phyloP scores from a whole-genome alignment of 352 stramenopile genomes.

The Pythium oligandrum region DNA sequence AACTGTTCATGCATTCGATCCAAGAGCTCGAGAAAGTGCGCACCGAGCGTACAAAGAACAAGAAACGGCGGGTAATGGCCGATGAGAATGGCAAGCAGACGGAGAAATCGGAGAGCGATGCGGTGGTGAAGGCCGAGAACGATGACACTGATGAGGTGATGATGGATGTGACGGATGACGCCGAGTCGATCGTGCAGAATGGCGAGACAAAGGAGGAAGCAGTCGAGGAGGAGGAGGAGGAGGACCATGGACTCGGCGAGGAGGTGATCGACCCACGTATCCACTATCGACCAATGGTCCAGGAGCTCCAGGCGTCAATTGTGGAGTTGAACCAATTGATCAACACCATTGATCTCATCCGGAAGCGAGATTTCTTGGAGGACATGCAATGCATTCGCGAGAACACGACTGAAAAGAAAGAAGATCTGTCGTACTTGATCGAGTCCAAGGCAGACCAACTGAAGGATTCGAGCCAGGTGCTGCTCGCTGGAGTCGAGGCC shows the following conservation, averaged over 20 bases:
- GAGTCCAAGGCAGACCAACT: conserved; percentile 73
- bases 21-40: conserved; percentile 70
- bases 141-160: not conserved
- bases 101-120: not conserved
- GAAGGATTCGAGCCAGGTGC: conserved; percentile 68
- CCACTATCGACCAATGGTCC: conserved; percentile 82
- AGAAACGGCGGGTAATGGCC: conserved; percentile 29
- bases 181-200: not conserved
- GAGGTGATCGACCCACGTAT: conserved; percentile 84
- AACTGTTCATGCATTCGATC: conserved; percentile 82
- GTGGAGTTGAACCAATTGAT: conserved; percentile 83
- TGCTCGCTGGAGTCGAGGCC: conserved; percentile 66
- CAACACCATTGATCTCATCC: conserved; percentile 85
- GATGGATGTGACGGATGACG: conserved; percentile 1
- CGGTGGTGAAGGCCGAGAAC: conserved; percentile 3
- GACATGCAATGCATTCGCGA: conserved; percentile 85
- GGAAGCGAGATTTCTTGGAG: conserved; percentile 71
- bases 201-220: conserved; percentile 7
- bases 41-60: conserved; percentile 58
- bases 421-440: conserved; percentile 76
- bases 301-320: conserved; percentile 70
- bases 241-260: conserved; percentile 42
- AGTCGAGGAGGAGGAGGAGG: conserved; percentile 19
- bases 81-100: conserved; percentile 16
- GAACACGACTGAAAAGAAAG: conserved; percentile 75